A percentile compares a stretch with the other conserved stretches of the same genome.
Evolutionary conservation across 192 early-diverging fungal genomes (phyloP).

Genomic region (Backusella sp.): DNA sequence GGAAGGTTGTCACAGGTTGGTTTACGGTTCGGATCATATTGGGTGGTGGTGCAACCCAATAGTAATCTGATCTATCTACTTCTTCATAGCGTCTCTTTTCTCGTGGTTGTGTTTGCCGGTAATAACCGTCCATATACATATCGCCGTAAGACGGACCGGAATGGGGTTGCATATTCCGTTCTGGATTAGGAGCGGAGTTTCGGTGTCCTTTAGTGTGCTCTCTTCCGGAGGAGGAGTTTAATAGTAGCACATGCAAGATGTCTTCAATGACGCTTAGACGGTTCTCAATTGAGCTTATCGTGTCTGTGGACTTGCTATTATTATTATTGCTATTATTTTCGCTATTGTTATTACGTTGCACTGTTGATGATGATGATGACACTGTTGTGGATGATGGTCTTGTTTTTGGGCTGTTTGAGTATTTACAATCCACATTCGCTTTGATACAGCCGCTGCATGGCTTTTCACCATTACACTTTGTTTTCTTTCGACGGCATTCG

Average conservation of each 20-base stretch:
- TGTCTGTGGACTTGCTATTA: background rate
- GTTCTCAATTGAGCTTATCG: slow-evolving; percentile 20
- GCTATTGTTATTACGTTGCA: background rate
- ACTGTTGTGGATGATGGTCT: background rate
- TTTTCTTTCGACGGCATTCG: slow-evolving; percentile 28
- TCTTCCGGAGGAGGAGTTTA: slow-evolving; percentile 3
- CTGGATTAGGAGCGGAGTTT: background rate
- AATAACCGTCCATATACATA: background rate
- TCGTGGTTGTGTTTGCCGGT: background rate
- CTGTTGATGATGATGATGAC: background rate
- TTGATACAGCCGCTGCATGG: slow-evolving; percentile 24
- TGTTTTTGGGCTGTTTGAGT: slow-evolving; percentile 17
- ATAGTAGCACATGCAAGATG: slow-evolving; percentile 14
- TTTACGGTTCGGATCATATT: background rate
- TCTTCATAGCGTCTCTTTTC: background rate
- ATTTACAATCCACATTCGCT: slow-evolving; percentile 18
- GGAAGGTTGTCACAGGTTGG: background rate
- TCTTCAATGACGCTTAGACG: slow-evolving; percentile 24
- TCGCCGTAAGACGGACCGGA: slow-evolving; percentile 23
- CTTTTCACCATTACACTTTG: slow-evolving; percentile 25
- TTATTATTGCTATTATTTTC: background rate
- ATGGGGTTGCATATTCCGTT: slow-evolving; percentile 16
- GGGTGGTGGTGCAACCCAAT: background rate
- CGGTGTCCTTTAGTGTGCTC: slow-evolving; percentile 6
- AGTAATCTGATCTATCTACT: background rate